Base-by-base conservation (phyloP, 306 rosid species). In the Trifolium repens region DNA sequence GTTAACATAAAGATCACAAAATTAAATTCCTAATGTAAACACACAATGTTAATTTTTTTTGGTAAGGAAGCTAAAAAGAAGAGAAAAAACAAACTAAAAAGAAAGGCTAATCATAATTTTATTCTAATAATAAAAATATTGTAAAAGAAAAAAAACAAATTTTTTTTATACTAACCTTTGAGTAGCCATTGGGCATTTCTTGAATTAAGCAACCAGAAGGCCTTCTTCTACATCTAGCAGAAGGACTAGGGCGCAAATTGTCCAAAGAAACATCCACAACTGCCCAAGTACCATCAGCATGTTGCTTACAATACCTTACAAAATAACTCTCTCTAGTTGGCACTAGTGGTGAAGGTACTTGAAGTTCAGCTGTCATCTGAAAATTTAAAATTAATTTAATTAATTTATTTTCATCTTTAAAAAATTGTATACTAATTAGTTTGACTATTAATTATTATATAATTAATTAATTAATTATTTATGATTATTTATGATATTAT, bases 131-230 rank as follows among this genome's bases (percentile, higher is more conserved):
- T 16, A 5, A 53, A 53, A 53, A 3, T 2, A 32, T 3, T 32
- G 35, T 32, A 5, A 32, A 3, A 32, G 3, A 32, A 2, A 32
- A 1, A 26, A 26, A 26, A 26, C 2, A 1, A 26, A 26, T 26
- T 26, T 27, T 27, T 27, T 27, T 27, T 27, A 5, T 35, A 5
- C 39, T 35, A 30, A 91, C 99, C 99, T 88, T 92, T 2, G 99
- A 96, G 79, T 92, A 96, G 67, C 99, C 99, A 78, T 96, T 96
- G 2, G 99, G 98, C 98, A 96, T 84, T 85, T 96, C 98, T 83
- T 96, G 97, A 81, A 96, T 96, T 26, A 96, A 80, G 80, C 98
- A 96, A 37, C 99, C 99, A 0, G 99, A 90, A 14, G 99, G 99
- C 82, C 91, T 89, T 87, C 97, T 88, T 73, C 91, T 83, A 49